phyloP scores from a whole-genome alignment of 768 basidiomycete species.

The Termitomyces sp. region DNA sequence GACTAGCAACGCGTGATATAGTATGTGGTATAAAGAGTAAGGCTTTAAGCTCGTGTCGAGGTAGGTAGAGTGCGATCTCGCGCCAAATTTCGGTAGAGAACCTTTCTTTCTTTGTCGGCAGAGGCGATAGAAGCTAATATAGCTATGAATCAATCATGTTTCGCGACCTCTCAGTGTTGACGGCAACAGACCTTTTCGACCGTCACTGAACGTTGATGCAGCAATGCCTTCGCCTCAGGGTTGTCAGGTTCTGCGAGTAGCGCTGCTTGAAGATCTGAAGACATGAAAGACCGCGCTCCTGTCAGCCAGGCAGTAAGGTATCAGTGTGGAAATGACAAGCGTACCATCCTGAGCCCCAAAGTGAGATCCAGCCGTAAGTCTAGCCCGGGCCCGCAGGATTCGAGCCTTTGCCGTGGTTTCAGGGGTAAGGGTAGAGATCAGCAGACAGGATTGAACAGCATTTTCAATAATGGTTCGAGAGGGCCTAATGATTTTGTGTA shows the following conservation, averaged over 20 bases:
- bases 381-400: constrained; percentile 60
- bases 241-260: constrained; percentile 62
- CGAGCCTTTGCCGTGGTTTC: constrained; percentile 54
- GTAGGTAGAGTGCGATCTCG: constrained; percentile 26
- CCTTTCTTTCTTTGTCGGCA: constrained; percentile 40
- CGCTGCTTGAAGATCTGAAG: constrained; percentile 61
- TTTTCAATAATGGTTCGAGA: constrained; percentile 67
- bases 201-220: constrained; percentile 49
- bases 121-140: constrained; percentile 31
- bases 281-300: background rate
- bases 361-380: constrained; percentile 53
- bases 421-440: constrained; percentile 46
- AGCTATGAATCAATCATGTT: background rate
- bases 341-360: constrained; percentile 64
- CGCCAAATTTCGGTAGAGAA: constrained; percentile 72
- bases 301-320: background rate
- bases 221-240: constrained; percentile 57
- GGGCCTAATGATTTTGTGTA: constrained; percentile 26
- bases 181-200: constrained; percentile 46
- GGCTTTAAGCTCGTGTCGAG: constrained; percentile 56
- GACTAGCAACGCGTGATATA: constrained; percentile 63
- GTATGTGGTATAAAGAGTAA: constrained; percentile 60
- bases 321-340: constrained; percentile 7
- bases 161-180: background rate
- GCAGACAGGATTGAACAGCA: constrained; percentile 65